Conservation (phyloP, 176 grass and related monocot genomes). For the Triticum urartu region DNA sequence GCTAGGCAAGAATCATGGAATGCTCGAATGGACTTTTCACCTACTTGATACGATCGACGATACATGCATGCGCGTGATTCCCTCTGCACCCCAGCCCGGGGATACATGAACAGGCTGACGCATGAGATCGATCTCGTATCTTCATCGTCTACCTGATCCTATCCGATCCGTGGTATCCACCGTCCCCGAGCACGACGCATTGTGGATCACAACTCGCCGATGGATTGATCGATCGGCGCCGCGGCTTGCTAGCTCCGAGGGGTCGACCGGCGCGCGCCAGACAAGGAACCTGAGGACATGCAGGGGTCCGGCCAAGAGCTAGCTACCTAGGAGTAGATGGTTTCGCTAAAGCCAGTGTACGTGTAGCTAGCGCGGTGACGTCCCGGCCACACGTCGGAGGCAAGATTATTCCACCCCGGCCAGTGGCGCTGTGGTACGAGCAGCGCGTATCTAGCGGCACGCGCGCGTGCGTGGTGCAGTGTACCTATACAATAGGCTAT, state of each 20-base stretch:
- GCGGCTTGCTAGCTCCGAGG: background rate
- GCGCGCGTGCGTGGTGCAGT: no score
- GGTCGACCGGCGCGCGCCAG: no score
- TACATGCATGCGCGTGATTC: background rate
- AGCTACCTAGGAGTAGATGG: no score
- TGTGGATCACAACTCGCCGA: conserved; percentile 46
- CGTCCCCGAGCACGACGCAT: background rate
- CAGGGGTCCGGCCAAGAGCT: no score
- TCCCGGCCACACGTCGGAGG: no score
- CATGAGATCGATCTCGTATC: background rate
- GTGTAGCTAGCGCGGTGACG: no score
- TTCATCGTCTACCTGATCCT: background rate
- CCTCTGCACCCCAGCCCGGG: background rate
- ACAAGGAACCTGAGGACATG: no score
- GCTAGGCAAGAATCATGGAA: background rate
- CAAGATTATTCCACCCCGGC: no score
- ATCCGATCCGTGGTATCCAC: conserved; percentile 8
- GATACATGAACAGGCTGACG: background rate
- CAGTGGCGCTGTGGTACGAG: no score
- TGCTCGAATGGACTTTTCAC: conserved; percentile 4
- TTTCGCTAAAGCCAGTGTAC: no score
- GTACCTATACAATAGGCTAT: no score
- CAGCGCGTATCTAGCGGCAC: no score
- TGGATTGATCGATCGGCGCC: background rate
- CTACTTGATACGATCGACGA: background rate